A percentile compares a stretch with the other conserved stretches of the same genome.
These are phyloP conservation scores for Diaporthe amygdali DNA, from an alignment of 2,329 filamentous ascomycete genomes.

Conservation along the genomic window DNA sequence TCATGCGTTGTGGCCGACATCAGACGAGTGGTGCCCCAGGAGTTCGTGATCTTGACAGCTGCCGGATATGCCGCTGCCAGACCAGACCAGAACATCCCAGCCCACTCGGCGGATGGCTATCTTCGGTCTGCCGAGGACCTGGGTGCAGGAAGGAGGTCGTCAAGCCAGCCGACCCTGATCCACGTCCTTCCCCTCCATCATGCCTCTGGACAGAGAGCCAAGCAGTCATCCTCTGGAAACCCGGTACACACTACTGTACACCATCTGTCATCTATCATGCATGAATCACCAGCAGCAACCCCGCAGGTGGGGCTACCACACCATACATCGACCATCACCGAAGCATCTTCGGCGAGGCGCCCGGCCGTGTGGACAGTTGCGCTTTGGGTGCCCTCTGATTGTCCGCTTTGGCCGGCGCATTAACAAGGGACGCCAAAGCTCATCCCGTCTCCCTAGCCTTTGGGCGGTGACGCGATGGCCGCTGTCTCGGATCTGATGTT, in stretches of 20 bases:
- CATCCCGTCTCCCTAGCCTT: neutral
- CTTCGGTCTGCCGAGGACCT: neutral
- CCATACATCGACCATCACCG: neutral
- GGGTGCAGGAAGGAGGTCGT: neutral
- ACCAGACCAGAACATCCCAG: too few relatives aligned
- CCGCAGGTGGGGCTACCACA: neutral
- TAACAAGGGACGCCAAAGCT: neutral
- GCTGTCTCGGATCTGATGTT: slow-evolving; percentile 11
- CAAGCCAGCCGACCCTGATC: too few relatives aligned
- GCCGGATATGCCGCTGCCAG: neutral
- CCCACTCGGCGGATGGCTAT: neutral
- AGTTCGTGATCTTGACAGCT: neutral
- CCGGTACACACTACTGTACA: neutral
- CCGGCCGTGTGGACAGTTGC: neutral
- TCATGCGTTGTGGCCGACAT: neutral
- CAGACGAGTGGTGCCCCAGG: slow-evolving; percentile 5
- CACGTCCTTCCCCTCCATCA: neutral
- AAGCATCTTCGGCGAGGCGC: neutral
- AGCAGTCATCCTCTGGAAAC: neutral
- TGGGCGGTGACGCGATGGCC: neutral
- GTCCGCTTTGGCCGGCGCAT: neutral
- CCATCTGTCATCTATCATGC: neutral
- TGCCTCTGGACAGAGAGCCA: neutral
- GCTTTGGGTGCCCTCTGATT: neutral
- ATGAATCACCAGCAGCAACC: neutral